Evolutionary conservation across 768 basidiomycete species (phyloP), one percentile per base, ranked within the genome.

Genomic region (Lactarius evosmus): DNA sequence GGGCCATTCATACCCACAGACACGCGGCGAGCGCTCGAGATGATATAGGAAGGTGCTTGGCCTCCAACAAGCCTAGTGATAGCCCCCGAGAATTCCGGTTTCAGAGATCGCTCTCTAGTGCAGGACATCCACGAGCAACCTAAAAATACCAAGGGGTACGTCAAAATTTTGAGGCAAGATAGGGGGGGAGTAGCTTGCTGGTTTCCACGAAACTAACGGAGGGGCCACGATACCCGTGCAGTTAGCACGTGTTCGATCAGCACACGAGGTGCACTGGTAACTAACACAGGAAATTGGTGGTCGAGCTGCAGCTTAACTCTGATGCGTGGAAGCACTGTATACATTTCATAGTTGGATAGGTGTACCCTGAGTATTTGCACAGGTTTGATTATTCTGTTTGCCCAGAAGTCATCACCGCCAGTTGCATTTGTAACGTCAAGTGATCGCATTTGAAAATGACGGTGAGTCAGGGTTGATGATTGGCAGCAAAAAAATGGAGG

Each of bases 211-310:
- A 25, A 49, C 40, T 51, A 40, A 32, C 33, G 38, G 54, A 16
- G 2, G 36, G 33, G 61, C 25, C 32, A 30, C 33, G 30, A 27
- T 12, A 7, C 32, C 40, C 56, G 54, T 25, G 57, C 62, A 59
- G 51, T 32, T 44, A 41, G 57, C 51, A 59, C 62, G 51, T 63
- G 62, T 51, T 33, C 62, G 16, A 56, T 27, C 22, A 25, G n/a
- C 22, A 46, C 46, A 49, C 14, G 25, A 25, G 25, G 46, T 49
- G 12, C 46, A 49, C 25, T 25, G 46, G 14, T 14, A 49, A 49
- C 25, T 25, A 5, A 49, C 22, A 49, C 22, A 46, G n/a, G 22
- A 12, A 14, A 49, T 12, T 49, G 22, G 7, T 25, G 46, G 46
- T 49, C 46, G 25, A 49, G 25, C 11, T 25, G 25, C 22, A 25